Percentiles rank a stretch among this genome's conserved stretches.
phyloP scores from a whole-genome alignment of 306 rosid species.

The Quercus cerris region DNA sequence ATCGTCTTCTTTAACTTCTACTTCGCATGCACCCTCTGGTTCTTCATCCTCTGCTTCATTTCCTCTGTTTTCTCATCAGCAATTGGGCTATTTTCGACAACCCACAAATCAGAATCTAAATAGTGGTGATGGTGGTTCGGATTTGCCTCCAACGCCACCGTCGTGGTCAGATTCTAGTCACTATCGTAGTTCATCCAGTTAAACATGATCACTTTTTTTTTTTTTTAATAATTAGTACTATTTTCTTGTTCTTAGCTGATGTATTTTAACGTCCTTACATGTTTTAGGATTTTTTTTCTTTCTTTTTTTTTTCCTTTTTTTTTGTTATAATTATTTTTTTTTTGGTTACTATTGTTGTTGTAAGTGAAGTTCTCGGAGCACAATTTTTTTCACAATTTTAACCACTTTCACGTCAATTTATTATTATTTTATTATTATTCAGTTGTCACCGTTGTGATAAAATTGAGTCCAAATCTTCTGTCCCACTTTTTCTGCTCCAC shows the following conservation, averaged over 20 bases:
- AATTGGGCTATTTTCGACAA: constrained; percentile 31
- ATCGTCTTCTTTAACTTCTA: constrained; percentile 22
- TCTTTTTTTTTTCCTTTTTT: no score
- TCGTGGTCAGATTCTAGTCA: constrained; percentile 63
- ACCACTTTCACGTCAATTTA: no score
- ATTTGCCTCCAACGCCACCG: constrained; percentile 33
- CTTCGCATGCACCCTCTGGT: constrained; percentile 36
- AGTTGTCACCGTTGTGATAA: no score
- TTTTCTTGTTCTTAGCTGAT: neutral
- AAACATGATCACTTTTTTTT: constrained; percentile 12
- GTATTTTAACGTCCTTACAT: neutral
- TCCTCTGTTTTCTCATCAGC: constrained; percentile 62
- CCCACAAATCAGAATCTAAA: constrained; percentile 30
- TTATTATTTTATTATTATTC: no score
- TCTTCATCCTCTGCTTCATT: constrained; percentile 52
- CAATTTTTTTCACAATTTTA: no score
- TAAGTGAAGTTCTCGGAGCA: no score
- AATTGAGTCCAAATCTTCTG: no score
- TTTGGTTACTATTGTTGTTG: no score
- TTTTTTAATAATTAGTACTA: neutral
- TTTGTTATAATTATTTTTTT: no score
- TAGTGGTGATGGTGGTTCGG: neutral
- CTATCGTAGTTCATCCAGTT: constrained; percentile 56
- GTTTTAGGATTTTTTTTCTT: neutral
- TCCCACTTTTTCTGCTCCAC: no score